Base-by-base conservation (phyloP, 2,329 filamentous ascomycete genomes). In the Xenosphaeropsis pyriputrescens region DNA sequence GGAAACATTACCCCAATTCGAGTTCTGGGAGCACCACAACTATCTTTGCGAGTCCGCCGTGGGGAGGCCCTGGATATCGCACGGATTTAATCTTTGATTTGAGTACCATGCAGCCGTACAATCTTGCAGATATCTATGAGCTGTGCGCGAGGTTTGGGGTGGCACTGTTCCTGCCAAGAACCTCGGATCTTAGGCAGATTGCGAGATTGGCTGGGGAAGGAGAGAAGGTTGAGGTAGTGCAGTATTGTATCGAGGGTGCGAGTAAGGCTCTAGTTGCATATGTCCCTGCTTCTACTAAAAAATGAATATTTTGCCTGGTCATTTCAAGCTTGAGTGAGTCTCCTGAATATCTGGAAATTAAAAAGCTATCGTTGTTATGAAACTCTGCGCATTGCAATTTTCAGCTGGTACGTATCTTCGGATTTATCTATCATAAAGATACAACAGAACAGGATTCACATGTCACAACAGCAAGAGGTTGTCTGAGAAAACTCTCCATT, bases 171-270 rank as follows among this genome's bases (percentile, higher is more conserved):
- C 65, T 98, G 14, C 91, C 93, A 1, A 70, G 93, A 41, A 91
- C 80, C 1, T 89, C 85, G 43, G 78, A 94, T 55, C 56, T 94
- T 37, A 70, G 76, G 36, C 86, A 94, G 57, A 67, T 94, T 43
- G 82, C 84, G 4, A 67, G 57, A 45, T 51, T 79, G 22, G 63
- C 60, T 1, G 52, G 59, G 3, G 56, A 61, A 5, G 62, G 57
- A 2, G 53, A 63, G 39, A 82, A 80, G 59, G 65, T 85, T 14
- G 74, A 80, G 33, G 77, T 89, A 18, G 74, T 84, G 35, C 91
- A 98, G 61, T 96, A 96, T 55, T 94, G 88, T 53, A 84, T 93
- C 63, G 70, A 82, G 49, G 85, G 86, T 11, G 83, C 83, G 6
- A 95, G 88, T 57, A 95, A 95, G 60, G 82, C 79, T 38, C 58